Evolutionary conservation across 2,329 filamentous ascomycete species (phyloP).

Genomic region (Phaeosphaeria sp.): DNA sequence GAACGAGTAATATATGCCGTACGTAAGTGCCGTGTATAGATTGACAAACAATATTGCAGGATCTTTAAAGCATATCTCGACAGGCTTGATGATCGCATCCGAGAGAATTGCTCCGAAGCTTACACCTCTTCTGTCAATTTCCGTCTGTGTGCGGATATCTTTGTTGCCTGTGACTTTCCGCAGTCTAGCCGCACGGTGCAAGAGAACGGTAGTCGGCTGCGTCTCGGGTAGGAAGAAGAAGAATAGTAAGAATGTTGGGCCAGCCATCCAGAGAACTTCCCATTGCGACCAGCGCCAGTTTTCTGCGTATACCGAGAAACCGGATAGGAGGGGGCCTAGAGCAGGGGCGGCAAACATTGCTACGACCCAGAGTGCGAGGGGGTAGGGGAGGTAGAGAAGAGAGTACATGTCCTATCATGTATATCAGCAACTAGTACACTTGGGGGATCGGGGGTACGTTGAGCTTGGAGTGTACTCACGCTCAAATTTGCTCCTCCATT

Average conservation of each 20-base stretch:
- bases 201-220: conserved; percentile 63
- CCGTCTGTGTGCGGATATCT: conserved; percentile 65
- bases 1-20: conserved; percentile 33
- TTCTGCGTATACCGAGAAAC: conserved; percentile 52
- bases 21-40: conserved; percentile 29
- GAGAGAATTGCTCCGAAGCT: conserved; percentile 55
- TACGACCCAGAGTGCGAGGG: background rate
- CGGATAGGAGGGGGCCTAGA: conserved; percentile 66
- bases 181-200: conserved; percentile 66
- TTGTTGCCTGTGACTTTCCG: conserved; percentile 65
- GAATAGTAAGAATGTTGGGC: conserved; percentile 66
- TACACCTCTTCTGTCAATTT: conserved; percentile 67
- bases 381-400: background rate
- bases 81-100: conserved; percentile 67
- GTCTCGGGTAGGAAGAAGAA: conserved; percentile 71
- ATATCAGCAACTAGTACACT: background rate
- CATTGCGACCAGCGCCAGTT: conserved; percentile 70
- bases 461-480: background rate
- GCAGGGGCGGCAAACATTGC: conserved; percentile 39
- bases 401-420: background rate
- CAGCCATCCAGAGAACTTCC: conserved; percentile 68
- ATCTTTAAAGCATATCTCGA: conserved; percentile 51
- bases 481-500: conserved; percentile 58
- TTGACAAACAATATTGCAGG: conserved; percentile 32
- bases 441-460: background rate